Base-by-base conservation (phyloP, 768 basidiomycete species). In the Trichaptum fuscoviolaceum region DNA sequence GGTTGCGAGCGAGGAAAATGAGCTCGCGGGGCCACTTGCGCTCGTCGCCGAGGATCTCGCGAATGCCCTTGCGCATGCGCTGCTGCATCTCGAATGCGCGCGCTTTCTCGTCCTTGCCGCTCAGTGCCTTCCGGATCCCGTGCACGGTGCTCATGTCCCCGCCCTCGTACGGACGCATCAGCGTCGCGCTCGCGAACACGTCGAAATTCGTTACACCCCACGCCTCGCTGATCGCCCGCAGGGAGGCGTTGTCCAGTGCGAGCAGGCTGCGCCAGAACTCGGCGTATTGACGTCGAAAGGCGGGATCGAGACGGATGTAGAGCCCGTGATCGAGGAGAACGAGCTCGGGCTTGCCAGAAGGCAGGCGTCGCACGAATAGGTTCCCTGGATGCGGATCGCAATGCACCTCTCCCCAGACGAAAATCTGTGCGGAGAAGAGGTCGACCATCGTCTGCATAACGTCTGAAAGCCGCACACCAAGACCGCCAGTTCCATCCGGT, bases 321-420 rank as follows among this genome's bases (percentile, higher is more conserved):
- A 98, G 79, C 0, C 96, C 96, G 74, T 98, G 96, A 73, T 98
- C 96, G 70, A 98, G 86, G 15, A 97, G 81, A 35, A 97, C 90
- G 68, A 94, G 80, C 71, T 91, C 88, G 1, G 87, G 82, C 6
- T 74, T 71, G 8, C 69, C 71, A 0, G 72, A 72, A 23, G 87
- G 87, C 26, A 86, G 77, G 0, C 85, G 85, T 8, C 84, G 91
- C 71, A 89, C 85, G 76, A 86, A 85, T 67, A 96, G 84, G 75
- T 96, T 93, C 10, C 91, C 90, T 0, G 78, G 79, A 69, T 82
- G 85, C 8, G 85, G 85, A 70, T 86, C 85, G 72, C 93, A 93
- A 75, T 93, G 89, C 3, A 95, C 89, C 83, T 88, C 95, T 12
- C 95, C 94, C 91, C 91, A 97, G 67, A 84, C 84, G 75, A 97